These are phyloP conservation scores for Trichomonas vaginalis DNA, from an alignment of 208 protist genomes.

Conservation along the genomic window DNA sequence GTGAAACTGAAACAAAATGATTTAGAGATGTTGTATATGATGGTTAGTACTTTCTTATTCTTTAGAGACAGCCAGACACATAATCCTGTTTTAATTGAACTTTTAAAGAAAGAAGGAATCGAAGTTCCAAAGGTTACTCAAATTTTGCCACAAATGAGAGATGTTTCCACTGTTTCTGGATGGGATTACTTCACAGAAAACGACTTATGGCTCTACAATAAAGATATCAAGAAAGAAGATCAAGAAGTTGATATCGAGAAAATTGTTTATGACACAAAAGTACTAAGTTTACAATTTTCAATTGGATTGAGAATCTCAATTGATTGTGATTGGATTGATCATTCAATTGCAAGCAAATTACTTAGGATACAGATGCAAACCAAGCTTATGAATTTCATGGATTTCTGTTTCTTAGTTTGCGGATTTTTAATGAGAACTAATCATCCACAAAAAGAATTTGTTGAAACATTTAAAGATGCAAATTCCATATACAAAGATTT, in stretches of 20 bases:
- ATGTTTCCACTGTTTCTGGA: background rate
- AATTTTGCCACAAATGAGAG: background rate
- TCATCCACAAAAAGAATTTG: background rate
- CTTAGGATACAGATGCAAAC: background rate
- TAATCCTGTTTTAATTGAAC: background rate
- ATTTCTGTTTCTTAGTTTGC: background rate
- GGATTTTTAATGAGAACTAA: background rate
- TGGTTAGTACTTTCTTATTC: background rate
- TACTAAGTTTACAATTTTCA: background rate
- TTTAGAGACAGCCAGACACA: background rate
- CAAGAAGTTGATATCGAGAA: background rate
- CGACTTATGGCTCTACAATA: background rate
- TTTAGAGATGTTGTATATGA: background rate
- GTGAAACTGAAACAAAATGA: background rate
- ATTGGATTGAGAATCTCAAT: background rate
- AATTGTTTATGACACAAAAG: background rate
- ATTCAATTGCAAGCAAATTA: background rate
- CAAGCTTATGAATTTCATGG: background rate
- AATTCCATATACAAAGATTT: background rate
- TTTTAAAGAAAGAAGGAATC: background rate
- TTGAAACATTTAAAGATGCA: background rate
- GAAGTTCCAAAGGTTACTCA: background rate
- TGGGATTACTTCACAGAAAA: background rate
- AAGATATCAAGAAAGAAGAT: background rate
- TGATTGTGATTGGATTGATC: background rate